Evolutionary conservation across 306 rosid genomes (phyloP), one percentile per base, ranked within the genome.

Genomic region (Acacia acuminata): DNA sequence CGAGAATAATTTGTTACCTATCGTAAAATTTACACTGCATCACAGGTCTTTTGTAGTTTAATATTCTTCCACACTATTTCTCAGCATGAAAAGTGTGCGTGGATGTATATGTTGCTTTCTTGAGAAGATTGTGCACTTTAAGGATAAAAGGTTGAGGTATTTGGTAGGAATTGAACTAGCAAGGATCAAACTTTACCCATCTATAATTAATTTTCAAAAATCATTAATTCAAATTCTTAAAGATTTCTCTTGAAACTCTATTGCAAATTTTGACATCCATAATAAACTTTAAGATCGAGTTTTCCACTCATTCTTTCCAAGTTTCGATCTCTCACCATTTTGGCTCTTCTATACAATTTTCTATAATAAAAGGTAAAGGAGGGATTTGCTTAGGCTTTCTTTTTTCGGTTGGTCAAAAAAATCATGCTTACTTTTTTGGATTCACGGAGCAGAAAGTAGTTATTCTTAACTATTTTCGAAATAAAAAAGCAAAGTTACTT

Each of bases 371-470:
- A 16, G 60, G 5, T 19, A 7, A 53, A 77, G 84, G 78, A 73
- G 80, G 82, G 76, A 83, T 84, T 88, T 17, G 40, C 83, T 77
- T 86, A 53, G 56, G 70, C 83, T 48, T 84, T 71, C 22, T 8
- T 56, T 56, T 56, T 56, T n/a, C 7, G 12, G 13, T 2, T 53
- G 60, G 60, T 53, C 2, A 53, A 53, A 53, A 53, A 17, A 20
- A n/a, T 17, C 9, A 7, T 53, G 60, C 60, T 53, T 53, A 7
- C 7, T 6, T 56, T 56, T 78, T 79, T 64, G 40, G 79, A 74
- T 83, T 77, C 81, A 38, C 75, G 72, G 50, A 64, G 81, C 74
- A 16, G 77, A 85, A 78, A 84, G 77, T 61, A 67, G 79, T 75
- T 32, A 56, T 38, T 5, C 75, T 12, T 10, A 42, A 4, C 8